Evolutionary conservation across 495 filamentous ascomycete genomes (phyloP), one percentile per base, ranked within the genome.

Genomic region (Hypomontagnella submonticulosa): DNA sequence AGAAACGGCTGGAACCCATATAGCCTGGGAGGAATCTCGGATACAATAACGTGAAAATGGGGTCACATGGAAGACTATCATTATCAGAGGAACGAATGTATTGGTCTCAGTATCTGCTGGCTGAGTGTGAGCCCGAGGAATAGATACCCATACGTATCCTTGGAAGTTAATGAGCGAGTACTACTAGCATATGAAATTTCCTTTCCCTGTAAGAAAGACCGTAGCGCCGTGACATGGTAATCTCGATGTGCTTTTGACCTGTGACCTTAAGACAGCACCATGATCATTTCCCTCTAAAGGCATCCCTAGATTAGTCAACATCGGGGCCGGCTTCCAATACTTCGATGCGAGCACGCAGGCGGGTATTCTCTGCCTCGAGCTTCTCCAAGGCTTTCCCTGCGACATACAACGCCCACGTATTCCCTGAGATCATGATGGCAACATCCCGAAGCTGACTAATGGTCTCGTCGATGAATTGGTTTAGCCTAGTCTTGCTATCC

Each of bases 1-100:
- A 56, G 47, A 46, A 40, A 44, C 64, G 38, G 53, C 3, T 32
- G 34, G 42, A 68, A 34, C 66, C 61, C 19, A 47, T 49, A 6
- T 60, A 65, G 43, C 13, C 33, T 11, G 13, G 11, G n/a, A 10
- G 16, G 4, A 4, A 18, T 19, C 3, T 38, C 11, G 23, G 2
- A 27, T 27, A 27, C 23, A 6, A 27, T 2, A 27, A 27, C 23
- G 23, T 27, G 23, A 27, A 27, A 27, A 2, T 27, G 23, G 23
- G 23, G 23, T 27, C 23, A 6, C 23, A 6, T 27, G 6, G 23
- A 27, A 27, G 23, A 6, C 6, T 27, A 27, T 6, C 6, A 27
- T 27, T 6, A 6, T 6, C 23, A 33, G 4, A 13, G 12, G 32
- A 43, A 55, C 3, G 18, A 43, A 9, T 55, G 37, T 55, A 55